These are phyloP conservation scores for Jasminum sambac DNA, from an alignment of 257 asterid genomes.

Conservation along the genomic window DNA sequence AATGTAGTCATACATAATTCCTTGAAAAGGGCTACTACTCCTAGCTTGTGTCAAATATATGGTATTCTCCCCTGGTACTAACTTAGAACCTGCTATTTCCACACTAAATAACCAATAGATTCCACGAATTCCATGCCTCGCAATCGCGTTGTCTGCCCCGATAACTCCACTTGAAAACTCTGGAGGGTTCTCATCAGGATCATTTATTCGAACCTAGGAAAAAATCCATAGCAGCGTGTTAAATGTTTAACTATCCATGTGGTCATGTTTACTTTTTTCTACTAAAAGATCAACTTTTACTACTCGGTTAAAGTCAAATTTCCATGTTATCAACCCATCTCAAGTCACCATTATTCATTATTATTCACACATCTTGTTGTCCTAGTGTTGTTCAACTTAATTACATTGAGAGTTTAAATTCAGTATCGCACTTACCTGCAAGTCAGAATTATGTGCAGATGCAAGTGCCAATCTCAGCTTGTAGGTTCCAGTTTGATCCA, in stretches of 20 bases:
- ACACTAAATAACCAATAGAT: constrained; percentile 55
- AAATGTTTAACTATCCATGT: no score
- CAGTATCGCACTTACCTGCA: constrained; percentile 60
- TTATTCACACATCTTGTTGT: no score
- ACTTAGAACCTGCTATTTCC: constrained; percentile 36
- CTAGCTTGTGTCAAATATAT: constrained; percentile 56
- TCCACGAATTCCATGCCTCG: constrained; percentile 87
- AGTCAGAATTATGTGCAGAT: constrained; percentile 50
- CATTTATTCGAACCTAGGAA: constrained; percentile 57
- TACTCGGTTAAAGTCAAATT: no score
- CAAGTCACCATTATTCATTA: no score
- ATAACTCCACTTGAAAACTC: constrained; percentile 56
- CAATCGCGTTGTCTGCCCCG: constrained; percentile 66
- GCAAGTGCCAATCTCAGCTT: constrained; percentile 72
- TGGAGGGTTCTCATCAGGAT: constrained; percentile 44
- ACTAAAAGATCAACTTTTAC: no score
- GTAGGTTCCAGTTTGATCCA: constrained; percentile 39
- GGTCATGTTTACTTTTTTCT: no score
- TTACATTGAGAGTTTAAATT: no score
- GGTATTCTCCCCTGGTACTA: constrained; percentile 40
- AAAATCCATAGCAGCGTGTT: background rate
- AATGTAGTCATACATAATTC: constrained; percentile 69
- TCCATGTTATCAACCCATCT: no score
- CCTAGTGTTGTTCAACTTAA: no score
- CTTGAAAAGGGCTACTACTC: constrained; percentile 59